Evolutionary conservation across 768 basidiomycete genomes (phyloP), one percentile per base, ranked within the genome.

Genomic region (Leccinum variicolor): DNA sequence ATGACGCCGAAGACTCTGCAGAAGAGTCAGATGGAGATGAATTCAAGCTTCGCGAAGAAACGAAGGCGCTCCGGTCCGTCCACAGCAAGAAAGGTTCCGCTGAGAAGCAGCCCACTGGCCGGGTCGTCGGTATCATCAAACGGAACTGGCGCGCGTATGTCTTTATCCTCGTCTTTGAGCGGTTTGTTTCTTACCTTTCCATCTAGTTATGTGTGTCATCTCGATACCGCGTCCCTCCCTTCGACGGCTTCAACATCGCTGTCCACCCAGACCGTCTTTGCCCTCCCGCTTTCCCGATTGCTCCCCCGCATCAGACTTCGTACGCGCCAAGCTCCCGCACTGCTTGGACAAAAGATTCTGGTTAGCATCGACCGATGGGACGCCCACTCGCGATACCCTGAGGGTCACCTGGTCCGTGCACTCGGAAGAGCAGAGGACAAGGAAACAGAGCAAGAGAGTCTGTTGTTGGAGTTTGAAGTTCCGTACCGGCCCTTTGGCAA

Each of bases 401-500:
- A 98, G 65, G 97, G 97, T 0, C 97, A 99, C 69, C 93, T 99
- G 61, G 95, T 98, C 21, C 85, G 96, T 43, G 85, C 93, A 0
- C 80, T 99, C 1, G 97, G 97, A 3, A 85, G 84, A 65, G 92
- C 86, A 0, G 96, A 94, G 66, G 91, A 89, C 70, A 97, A 98
- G 71, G 94, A 96, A 69, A 95, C 95, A 0, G 96, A 98, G 66
- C 90, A 94, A 69, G 96, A 98, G 73, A 92, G 91, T 69, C 67
- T 99, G 55, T 70, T 99, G 64, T 75, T 98, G 28, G 96, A 99
- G 71, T 98, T 89, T 69, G 97, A 97, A 54, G 93, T 98, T 7
- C 94, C 94, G 1, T 98, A 98, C 69, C 72, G 96, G 61, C 93
- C 97, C 2, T 99, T 99, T 70, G 94, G 94, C n/a, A 91, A 87